Percentiles rank a stretch among this genome's conserved stretches.
These are phyloP conservation scores for Porodaedalea pini DNA, from an alignment of 1,284 basidiomycete genomes.

Conservation along the genomic window DNA sequence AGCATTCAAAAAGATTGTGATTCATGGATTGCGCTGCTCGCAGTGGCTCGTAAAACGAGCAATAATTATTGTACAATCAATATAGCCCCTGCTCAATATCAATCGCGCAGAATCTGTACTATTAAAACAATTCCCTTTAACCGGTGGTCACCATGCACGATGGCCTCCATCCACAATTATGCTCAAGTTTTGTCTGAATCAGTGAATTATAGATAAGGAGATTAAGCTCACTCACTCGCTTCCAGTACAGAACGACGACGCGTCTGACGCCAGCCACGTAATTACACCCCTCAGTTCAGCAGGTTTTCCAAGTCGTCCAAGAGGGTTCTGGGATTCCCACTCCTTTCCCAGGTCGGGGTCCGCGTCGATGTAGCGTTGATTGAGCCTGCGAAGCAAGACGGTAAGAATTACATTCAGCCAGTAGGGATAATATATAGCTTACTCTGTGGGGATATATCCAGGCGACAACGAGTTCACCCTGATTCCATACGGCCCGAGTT, in stretches of 20 bases:
- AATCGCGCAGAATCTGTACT: no score
- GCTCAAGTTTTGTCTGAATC: no score
- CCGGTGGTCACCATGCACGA: conserved; percentile 69
- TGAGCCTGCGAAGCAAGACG: conserved; percentile 33
- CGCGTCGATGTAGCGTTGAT: conserved; percentile 72
- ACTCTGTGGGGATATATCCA: conserved; percentile 74
- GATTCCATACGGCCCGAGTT: conserved; percentile 68
- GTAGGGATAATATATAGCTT: conserved; percentile 22
- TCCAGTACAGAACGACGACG: conserved; percentile 72
- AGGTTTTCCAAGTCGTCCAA: conserved; percentile 72
- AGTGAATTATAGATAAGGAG: no score
- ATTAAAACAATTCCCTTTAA: conserved; percentile 31
- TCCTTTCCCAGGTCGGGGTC: conserved; percentile 67
- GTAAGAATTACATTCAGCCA: conserved; percentile 12
- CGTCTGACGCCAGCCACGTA: conserved; percentile 76
- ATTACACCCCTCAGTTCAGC: conserved; percentile 76
- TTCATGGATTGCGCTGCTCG: no score
- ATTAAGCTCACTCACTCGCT: conserved; percentile 65
- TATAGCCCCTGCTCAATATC: no score
- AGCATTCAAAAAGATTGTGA: no score
- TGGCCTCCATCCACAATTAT: conserved; percentile 71
- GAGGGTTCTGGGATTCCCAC: conserved; percentile 71
- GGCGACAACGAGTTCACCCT: conserved; percentile 73
- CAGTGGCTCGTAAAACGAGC: no score
- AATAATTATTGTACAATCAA: no score